Evolutionary conservation across 1,284 basidiomycete species (phyloP).

Genomic region (Leccinum subrobustum): DNA sequence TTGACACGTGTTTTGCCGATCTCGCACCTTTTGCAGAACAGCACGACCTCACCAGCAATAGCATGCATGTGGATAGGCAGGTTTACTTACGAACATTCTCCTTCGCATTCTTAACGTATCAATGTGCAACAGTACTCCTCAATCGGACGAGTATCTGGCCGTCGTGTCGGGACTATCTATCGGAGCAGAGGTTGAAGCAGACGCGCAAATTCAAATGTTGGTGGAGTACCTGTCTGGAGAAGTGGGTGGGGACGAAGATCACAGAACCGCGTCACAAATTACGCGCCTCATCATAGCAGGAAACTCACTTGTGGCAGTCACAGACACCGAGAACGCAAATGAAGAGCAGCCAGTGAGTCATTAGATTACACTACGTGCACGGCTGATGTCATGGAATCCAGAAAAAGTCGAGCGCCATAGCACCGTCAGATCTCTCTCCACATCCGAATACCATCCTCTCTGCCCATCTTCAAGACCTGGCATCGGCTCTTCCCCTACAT

Average conservation of each 20-base stretch:
- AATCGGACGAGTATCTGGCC: conserved; percentile 72
- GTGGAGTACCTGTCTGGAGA: conserved; percentile 90
- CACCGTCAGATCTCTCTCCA: conserved; percentile 59
- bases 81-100: conserved; percentile 9
- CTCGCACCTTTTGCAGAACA: conserved; percentile 54
- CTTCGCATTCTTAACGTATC: conserved; percentile 13
- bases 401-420: conserved; percentile 61
- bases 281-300: conserved; percentile 85
- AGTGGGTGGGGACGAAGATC: conserved; percentile 66
- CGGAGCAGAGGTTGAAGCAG: conserved; percentile 58
- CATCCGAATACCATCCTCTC: conserved; percentile 76
- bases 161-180: conserved; percentile 82
- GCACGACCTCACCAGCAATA: conserved; percentile 34
- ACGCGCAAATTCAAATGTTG: conserved; percentile 77
- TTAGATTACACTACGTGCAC: conserved; percentile 3
- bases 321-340: conserved; percentile 29
- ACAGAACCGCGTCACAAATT: conserved; percentile 65
- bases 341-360: conserved; percentile 49
- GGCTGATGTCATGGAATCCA: conserved; percentile 28
- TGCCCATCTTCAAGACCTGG: conserved; percentile 71
- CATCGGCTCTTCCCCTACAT: conserved; percentile 73
- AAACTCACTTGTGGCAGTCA: conserved; percentile 70
- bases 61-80: conserved; percentile 50
- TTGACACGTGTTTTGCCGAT: conserved; percentile 87
- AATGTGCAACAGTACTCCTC: conserved; percentile 13